These are phyloP conservation scores for Aspergillus latus DNA, from an alignment of 2,329 filamentous ascomycete genomes.

Conservation along the genomic window DNA sequence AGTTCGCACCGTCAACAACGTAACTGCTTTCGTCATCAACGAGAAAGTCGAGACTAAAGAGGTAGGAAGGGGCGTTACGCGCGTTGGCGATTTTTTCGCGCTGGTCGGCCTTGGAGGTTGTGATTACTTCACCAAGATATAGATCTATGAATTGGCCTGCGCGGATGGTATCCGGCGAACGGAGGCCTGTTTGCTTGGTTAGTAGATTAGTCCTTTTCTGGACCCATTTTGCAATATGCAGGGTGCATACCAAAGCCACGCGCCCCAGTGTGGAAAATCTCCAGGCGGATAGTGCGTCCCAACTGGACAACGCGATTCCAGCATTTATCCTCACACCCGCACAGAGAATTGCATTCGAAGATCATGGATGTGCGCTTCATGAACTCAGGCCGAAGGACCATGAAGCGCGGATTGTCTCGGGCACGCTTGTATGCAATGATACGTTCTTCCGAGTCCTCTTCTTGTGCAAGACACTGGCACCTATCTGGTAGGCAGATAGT, in stretches of 20 bases:
- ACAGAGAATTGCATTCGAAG: conserved; percentile 43
- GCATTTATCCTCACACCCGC: conserved; percentile 37
- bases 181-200: conserved; percentile 35
- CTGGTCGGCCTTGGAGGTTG: conserved; percentile 34
- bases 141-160: conserved; percentile 48
- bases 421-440: conserved; percentile 35
- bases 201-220: not conserved
- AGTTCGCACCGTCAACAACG: conserved; percentile 46
- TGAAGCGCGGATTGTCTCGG: conserved; percentile 13
- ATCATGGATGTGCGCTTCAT: conserved; percentile 38
- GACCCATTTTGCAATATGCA: no score
- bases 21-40: conserved; percentile 33
- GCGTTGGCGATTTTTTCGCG: conserved; percentile 36
- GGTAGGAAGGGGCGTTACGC: conserved; percentile 38
- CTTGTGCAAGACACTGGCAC: conserved; percentile 35
- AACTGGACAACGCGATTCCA: conserved; percentile 45
- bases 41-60: conserved; percentile 45
- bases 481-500: conserved; percentile 24
- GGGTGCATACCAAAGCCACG: conserved; percentile 42
- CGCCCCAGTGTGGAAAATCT: conserved; percentile 44
- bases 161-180: conserved; percentile 38
- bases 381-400: conserved; percentile 33
- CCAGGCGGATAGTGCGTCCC: conserved; percentile 40
- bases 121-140: conserved; percentile 49
- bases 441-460: conserved; percentile 27